A percentile compares a stretch with the other conserved stretches of the same genome.
phyloP scores from a whole-genome alignment of 768 basidiomycete species.

The Psilocybe tampanensis region DNA sequence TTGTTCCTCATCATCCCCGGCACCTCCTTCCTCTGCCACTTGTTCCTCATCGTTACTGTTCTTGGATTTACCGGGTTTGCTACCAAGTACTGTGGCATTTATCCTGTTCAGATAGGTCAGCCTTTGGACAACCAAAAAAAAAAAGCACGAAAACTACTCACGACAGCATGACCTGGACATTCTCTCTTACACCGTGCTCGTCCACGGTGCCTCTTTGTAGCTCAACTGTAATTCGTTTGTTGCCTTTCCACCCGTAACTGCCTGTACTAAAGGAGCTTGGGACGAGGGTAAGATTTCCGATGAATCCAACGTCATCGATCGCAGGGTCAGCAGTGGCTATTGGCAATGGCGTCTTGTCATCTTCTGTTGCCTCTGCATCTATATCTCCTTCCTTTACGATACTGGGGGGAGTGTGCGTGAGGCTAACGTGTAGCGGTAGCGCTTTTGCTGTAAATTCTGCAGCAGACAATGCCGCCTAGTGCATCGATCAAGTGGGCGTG shows the following conservation, averaged over 20 bases:
- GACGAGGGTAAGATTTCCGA: constrained; percentile 56
- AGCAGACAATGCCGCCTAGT: constrained; percentile 47
- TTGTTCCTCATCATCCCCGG: constrained; percentile 16
- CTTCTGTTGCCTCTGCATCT: constrained; percentile 15
- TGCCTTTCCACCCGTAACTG: constrained; percentile 86
- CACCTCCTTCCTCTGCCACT: constrained; percentile 21
- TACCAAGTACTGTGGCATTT: constrained; percentile 46
- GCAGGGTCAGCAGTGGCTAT: constrained; percentile 33
- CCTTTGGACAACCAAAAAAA: too few relatives aligned
- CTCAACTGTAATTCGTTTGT: constrained; percentile 66
- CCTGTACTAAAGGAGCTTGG: constrained; percentile 71
- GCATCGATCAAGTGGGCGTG: not conserved
- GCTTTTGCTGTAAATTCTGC: constrained; percentile 66
- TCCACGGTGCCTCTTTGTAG: constrained; percentile 52
- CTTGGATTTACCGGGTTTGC: constrained; percentile 24
- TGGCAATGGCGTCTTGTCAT: constrained; percentile 2
- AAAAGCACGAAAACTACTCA: constrained; percentile 37
- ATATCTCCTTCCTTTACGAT: constrained; percentile 21
- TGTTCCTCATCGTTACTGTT: constrained; percentile 29
- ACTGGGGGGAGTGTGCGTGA: constrained; percentile 66
- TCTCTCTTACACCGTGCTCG: constrained; percentile 51
- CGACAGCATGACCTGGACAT: constrained; percentile 75
- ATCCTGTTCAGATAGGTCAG: constrained; percentile 46
- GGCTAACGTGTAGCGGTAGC: constrained; percentile 64
- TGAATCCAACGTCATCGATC: constrained; percentile 60